Base-by-base conservation (phyloP, 2,329 filamentous ascomycete species). In the Clarireedia monteithiana region DNA sequence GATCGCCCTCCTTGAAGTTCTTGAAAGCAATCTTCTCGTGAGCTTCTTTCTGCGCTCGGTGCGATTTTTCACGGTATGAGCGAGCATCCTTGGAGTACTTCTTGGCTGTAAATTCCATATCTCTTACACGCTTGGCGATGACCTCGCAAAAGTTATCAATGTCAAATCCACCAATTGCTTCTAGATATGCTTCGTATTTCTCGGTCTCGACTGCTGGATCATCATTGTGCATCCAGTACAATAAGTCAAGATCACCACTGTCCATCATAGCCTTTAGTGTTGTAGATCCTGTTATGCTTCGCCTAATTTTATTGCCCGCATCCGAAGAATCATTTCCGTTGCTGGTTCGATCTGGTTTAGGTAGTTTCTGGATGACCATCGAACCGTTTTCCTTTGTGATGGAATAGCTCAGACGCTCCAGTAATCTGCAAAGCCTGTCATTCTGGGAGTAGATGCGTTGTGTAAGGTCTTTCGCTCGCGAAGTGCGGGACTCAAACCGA, bases 21-120 rank as follows among this genome's bases (percentile, higher is more conserved):
- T 87, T 86, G 69, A 94, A 96, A 2, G 94, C 91, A 67, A 99
- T 96, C 75, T 97, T 97, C 63, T 96, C 89, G 65, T 96, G 89
- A 0, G 89, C 85, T 66, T 97, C 94, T 66, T 86, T 87, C 62
- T 95, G 89, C 47, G 86, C 77, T 14, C 80, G 75, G 63, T 95
- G 88, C 7, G 89, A 87, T 68, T 91, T 91, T 62, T 97, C 94
- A 12, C 92, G 83, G 66, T 96, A 96, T 1, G 83, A 81, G 36
- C 90, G 84, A 30, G 89, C 86, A 68, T 99, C 94, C 58, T 89
- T 89, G 66, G 94, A 91, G 77, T 91, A 91, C 72, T 96, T 97
- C 56, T 91, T 88, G 17, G 91, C 91, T 58, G 94, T 86, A 63
- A 94, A 86, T 70, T 99, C 94, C 59, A 95, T 87, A 67, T 99